Conservation (phyloP, 2,329 filamentous ascomycete species). For the Fonsecaea pugnacius region DNA sequence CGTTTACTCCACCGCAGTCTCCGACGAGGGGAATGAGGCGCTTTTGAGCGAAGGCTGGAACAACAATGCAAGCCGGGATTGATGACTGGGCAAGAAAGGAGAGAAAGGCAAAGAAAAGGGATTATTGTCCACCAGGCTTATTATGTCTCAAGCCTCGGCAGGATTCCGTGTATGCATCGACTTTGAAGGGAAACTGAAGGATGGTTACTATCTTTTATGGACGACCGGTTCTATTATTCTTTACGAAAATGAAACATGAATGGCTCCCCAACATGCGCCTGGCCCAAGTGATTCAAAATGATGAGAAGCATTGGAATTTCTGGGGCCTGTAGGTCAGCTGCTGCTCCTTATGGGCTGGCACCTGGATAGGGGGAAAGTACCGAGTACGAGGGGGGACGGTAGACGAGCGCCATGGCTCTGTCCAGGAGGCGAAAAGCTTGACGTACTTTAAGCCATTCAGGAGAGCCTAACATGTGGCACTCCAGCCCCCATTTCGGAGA, state of each 20-base stretch:
- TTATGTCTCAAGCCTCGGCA: background rate
- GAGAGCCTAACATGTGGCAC: constrained; percentile 2
- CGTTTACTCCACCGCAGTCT: constrained; percentile 23
- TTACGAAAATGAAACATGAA: constrained; percentile 1
- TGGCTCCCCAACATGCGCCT: background rate
- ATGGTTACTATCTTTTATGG: constrained; percentile 2
- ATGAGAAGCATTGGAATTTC: background rate
- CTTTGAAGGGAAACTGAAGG: background rate
- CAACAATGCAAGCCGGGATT: background rate
- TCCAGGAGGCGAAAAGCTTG: constrained; percentile 3
- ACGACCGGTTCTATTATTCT: background rate
- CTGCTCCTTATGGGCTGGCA: background rate
- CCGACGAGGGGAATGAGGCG: constrained; percentile 19
- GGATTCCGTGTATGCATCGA: constrained; percentile 2
- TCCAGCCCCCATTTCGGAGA: background rate
- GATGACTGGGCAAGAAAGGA: background rate
- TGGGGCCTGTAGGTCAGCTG: background rate
- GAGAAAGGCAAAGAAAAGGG: background rate
- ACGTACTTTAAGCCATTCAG: background rate
- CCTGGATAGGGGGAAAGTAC: background rate
- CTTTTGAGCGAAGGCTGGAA: background rate
- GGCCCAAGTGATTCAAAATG: background rate
- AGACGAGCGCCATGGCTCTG: background rate
- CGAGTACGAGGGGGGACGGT: background rate
- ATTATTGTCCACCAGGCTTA: background rate